phyloP scores from a whole-genome alignment of 1,139 yeast species.

The Taphrina populina region DNA sequence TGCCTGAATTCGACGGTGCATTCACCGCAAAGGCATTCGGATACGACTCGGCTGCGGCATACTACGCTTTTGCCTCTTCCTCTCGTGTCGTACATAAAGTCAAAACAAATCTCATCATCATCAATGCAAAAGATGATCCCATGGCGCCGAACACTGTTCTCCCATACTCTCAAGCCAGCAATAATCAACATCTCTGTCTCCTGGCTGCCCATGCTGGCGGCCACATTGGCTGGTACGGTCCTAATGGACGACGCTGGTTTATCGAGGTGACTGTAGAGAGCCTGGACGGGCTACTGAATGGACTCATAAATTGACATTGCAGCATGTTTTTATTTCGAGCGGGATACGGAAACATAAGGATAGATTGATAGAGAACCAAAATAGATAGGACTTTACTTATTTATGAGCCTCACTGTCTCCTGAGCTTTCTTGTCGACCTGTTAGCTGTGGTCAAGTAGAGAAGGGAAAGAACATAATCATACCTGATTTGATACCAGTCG shows the following conservation, averaged over 20 bases:
- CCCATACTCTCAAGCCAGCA: slow-evolving; percentile 59
- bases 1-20: slow-evolving; percentile 65
- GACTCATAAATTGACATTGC: no score
- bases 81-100: slow-evolving; percentile 56
- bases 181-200: slow-evolving; percentile 68
- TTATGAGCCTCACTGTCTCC: slow-evolving; percentile 17
- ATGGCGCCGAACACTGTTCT: slow-evolving; percentile 60
- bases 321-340: no score
- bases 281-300: slow-evolving; percentile 49
- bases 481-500: slow-evolving; percentile 21
- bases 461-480: not conserved
- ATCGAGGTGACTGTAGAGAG: slow-evolving; percentile 61
- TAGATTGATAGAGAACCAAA: not conserved
- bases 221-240: slow-evolving; percentile 71
- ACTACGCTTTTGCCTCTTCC: slow-evolving; percentile 71
- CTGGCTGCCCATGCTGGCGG: slow-evolving; percentile 80
- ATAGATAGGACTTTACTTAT: not conserved
- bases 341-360: no score
- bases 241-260: slow-evolving; percentile 71
- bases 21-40: slow-evolving; percentile 77
- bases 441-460: not conserved
- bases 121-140: slow-evolving; percentile 82
- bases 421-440: not conserved
- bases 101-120: slow-evolving; percentile 64
- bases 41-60: slow-evolving; percentile 65